phyloP scores from a whole-genome alignment of 2,329 filamentous ascomycete species.

The Penicillium sp. region DNA sequence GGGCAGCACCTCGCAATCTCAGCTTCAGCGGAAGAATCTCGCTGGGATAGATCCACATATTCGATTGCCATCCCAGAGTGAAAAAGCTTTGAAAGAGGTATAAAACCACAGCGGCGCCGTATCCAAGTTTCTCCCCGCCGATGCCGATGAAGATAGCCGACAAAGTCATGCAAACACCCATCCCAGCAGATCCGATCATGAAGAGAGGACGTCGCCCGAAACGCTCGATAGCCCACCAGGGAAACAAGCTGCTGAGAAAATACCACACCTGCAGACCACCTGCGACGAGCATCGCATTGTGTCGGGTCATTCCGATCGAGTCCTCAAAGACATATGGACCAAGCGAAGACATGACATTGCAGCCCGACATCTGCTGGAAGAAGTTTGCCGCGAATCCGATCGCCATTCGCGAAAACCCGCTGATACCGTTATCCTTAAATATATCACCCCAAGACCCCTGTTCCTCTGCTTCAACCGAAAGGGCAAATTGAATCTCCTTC shows the following conservation, averaged over 20 bases:
- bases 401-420: conserved; percentile 14
- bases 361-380: conserved; percentile 21
- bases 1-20: conserved; percentile 17
- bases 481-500: conserved; percentile 21
- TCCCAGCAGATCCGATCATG: conserved; percentile 17
- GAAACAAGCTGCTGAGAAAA: conserved; percentile 34
- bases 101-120: conserved; percentile 18
- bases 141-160: conserved; percentile 30
- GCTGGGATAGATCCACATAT: conserved; percentile 23
- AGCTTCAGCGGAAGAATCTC: conserved; percentile 24
- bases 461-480: conserved; percentile 18
- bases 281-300: conserved; percentile 30
- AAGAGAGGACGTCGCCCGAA: conserved; percentile 18
- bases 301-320: conserved; percentile 41
- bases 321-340: conserved; percentile 43
- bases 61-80: conserved; percentile 23
- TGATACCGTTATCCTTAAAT: conserved; percentile 23
- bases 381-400: conserved; percentile 19
- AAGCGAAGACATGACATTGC: conserved; percentile 20
- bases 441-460: conserved; percentile 21
- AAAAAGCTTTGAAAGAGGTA: conserved; percentile 18
- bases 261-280: conserved; percentile 41
- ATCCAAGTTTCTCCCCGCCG: conserved; percentile 25
- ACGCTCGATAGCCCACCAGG: conserved; percentile 29
- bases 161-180: conserved; percentile 34